Evolutionary conservation across 345 rosid genomes (phyloP), one percentile per base, ranked within the genome.

Genomic region (Murraya paniculata): DNA sequence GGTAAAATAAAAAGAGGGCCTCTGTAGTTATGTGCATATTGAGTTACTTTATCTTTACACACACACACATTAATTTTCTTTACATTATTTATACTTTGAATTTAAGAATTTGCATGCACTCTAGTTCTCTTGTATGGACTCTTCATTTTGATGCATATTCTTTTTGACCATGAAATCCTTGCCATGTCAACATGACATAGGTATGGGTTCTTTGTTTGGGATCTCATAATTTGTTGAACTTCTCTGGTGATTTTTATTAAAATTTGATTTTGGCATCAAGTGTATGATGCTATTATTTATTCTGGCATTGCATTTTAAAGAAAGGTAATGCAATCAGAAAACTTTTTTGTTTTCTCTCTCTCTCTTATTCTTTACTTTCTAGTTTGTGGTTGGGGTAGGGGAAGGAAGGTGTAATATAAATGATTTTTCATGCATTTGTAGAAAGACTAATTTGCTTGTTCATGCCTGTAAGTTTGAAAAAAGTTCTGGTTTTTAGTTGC

Each of bases 161-260:
- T 24, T 18, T 61, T 18, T 50, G 28, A 28, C 31, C 45, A 5
- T 61, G 50, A 50, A 75, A 50, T 64, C 48, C 28, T n/a, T 61
- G 16, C 48, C 11, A 5, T 75, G 35, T 64, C 30, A 31, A 41
- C 70, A 31, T 62, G 62, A 53, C 2, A 35, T 53, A 45, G 39
- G 64, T 65, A n/a, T 76, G 62, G 18, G 25, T 53, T 31, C 31
- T 61, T 76, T 64, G 45, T 65, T 30, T 65, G 72, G 33, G 48
- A 75, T 64, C 8, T 75, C 41, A 48, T 39, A 38, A 4, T 58
- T 59, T 24, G 60, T 9, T 36, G 7, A 24, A 7, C 57, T 61
- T 59, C 14, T 31, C 31, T 21, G 59, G 22, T 31, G 31, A 24
- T 10, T 50, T 48, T 75, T 53, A n/a, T 16, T 31, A 11, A 45